Percentiles rank a stretch among this genome's conserved stretches.
Evolutionary conservation across 73 alveolate genomes (phyloP).

Genomic region (Uronychia setigera): DNA sequence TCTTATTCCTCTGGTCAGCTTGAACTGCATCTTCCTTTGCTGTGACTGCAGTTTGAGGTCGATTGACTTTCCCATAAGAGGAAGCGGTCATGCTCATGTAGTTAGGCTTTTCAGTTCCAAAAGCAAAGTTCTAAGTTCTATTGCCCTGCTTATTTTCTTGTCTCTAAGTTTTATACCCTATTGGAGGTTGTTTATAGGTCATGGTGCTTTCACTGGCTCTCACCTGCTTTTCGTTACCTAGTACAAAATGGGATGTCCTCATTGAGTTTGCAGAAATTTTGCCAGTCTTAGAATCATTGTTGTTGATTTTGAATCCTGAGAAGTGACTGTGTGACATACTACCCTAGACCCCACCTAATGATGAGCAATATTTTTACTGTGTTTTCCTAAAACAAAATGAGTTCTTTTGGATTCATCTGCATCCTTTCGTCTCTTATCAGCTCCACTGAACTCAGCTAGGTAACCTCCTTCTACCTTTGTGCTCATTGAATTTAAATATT

Average conservation of each 20-base stretch:
- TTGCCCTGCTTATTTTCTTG: neutral
- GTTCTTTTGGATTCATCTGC: no score
- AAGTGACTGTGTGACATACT: neutral
- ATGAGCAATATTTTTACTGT: no score
- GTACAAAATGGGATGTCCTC: neutral
- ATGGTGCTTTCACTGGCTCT: neutral
- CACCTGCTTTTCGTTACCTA: neutral
- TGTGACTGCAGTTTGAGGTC: neutral
- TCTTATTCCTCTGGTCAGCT: neutral
- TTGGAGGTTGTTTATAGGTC: neutral
- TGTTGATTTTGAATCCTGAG: neutral
- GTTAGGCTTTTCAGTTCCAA: neutral
- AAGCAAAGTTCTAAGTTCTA: neutral
- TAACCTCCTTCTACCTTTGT: no score
- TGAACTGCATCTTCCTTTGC: neutral
- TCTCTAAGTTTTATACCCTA: neutral
- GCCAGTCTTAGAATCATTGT: neutral
- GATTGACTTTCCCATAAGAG: neutral
- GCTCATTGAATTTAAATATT: no score
- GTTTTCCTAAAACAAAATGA: no score
- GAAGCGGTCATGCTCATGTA: conserved; percentile 4
- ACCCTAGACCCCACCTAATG: neutral
- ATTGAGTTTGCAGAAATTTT: neutral
- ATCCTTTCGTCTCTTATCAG: no score
- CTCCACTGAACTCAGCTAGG: no score